phyloP scores from a whole-genome alignment of 2,329 filamentous ascomycete species.

The Coleophoma cylindrospora region DNA sequence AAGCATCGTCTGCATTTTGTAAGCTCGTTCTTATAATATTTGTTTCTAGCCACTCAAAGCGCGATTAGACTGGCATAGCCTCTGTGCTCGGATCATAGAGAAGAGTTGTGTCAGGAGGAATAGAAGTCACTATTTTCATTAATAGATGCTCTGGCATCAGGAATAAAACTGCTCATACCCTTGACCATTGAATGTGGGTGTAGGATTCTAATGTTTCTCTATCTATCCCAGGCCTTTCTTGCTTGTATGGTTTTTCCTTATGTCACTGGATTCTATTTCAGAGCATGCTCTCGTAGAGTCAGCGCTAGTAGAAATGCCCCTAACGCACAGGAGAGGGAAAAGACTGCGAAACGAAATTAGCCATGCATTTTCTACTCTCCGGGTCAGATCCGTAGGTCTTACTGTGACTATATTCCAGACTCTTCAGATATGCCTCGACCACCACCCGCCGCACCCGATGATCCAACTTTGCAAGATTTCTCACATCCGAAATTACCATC shows the following conservation, averaged over 20 bases:
- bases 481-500: conserved; percentile 14
- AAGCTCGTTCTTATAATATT: neutral
- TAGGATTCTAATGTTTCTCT: no score
- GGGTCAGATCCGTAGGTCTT: neutral
- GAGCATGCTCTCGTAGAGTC: neutral
- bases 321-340: neutral
- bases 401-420: conserved; percentile 17
- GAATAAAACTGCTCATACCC: no score
- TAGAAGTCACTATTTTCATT: no score
- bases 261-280: neutral
- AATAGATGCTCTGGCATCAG: no score
- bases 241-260: no score
- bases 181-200: no score
- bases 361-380: neutral
- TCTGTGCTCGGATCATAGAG: neutral
- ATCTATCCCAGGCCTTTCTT: no score
- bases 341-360: neutral
- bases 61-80: neutral
- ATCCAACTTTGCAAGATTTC: conserved; percentile 8
- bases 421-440: conserved; percentile 16
- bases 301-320: neutral
- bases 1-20: neutral
- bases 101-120: no score
- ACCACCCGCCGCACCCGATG: conserved; percentile 10
- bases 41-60: neutral